A percentile compares a stretch with the other conserved stretches of the same genome.
Evolutionary conservation across 148 eudicot genomes (phyloP).

Genomic region (Nepenthes gracilis): DNA sequence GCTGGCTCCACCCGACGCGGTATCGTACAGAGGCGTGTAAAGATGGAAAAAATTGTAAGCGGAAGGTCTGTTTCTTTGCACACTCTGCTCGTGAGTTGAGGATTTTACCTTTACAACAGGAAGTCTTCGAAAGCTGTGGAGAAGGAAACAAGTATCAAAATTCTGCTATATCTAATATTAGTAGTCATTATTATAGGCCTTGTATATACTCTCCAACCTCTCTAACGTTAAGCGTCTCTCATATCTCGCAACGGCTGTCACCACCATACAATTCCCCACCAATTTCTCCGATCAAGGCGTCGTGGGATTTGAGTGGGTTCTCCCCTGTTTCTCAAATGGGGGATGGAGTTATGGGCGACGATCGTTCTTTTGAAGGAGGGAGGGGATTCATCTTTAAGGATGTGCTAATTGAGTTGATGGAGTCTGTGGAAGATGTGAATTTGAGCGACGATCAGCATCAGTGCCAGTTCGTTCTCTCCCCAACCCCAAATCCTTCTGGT

Average conservation of each 20-base stretch:
- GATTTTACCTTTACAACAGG: neutral
- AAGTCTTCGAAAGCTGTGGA: neutral
- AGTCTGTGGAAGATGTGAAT: neutral
- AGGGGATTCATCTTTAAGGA: neutral
- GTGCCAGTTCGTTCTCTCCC: neutral
- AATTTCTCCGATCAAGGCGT: neutral
- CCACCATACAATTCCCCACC: neutral
- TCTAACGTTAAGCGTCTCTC: neutral
- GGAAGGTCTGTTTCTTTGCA: constrained; percentile 12
- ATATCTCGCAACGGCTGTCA: neutral
- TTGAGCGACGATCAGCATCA: neutral
- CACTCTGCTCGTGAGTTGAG: constrained; percentile 9
- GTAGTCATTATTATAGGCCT: neutral
- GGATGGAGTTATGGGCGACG: neutral
- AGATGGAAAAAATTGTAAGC: constrained; percentile 6
- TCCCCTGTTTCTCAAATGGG: neutral
- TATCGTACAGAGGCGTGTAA: constrained; percentile 9
- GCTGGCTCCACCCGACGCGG: constrained; percentile 8
- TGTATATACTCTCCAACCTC: neutral
- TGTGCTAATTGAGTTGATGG: neutral
- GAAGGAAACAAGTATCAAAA: neutral
- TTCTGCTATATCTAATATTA: neutral
- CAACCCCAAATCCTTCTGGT: neutral
- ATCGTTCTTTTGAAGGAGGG: neutral
- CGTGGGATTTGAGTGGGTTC: neutral